These are phyloP conservation scores for Plectosphaerella plurivora DNA, from an alignment of 2,329 filamentous ascomycete genomes.

Conservation along the genomic window DNA sequence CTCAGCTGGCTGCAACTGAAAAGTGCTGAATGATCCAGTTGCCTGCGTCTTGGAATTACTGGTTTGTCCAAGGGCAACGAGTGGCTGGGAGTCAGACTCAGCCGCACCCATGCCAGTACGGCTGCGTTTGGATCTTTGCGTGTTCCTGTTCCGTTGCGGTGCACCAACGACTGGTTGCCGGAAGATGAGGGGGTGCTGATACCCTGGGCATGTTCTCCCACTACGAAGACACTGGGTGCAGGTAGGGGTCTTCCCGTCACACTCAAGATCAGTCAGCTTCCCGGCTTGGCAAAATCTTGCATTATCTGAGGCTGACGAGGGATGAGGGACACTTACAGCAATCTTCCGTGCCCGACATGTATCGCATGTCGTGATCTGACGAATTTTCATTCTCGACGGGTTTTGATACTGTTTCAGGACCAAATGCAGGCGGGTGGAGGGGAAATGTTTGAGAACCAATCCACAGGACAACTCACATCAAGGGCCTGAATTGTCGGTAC, in stretches of 20 bases:
- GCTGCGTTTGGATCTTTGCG: neutral
- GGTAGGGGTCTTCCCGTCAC: conserved; percentile 17
- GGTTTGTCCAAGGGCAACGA: no score
- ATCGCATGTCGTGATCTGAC: conserved; percentile 16
- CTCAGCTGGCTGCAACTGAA: neutral
- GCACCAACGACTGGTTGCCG: neutral
- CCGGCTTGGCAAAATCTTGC: neutral
- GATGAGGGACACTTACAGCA: conserved; percentile 12
- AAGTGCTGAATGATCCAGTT: neutral
- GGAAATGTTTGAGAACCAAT: no score
- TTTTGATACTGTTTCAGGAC: no score
- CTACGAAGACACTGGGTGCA: conserved; percentile 17
- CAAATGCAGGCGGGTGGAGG: no score
- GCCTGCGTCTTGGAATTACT: no score
- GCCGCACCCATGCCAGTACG: neutral
- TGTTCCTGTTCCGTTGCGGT: neutral
- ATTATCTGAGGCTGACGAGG: no score
- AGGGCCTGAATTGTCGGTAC: no score
- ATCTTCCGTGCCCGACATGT: conserved; percentile 18
- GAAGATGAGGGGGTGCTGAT: conserved; percentile 19
- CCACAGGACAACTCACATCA: no score
- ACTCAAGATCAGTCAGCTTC: conserved; percentile 10
- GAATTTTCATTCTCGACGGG: conserved; percentile 14
- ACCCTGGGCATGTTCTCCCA: conserved; percentile 16
- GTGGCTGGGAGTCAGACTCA: neutral